phyloP scores from a whole-genome alignment of 176 grass and related monocot species.

The Paspalum notatum region DNA sequence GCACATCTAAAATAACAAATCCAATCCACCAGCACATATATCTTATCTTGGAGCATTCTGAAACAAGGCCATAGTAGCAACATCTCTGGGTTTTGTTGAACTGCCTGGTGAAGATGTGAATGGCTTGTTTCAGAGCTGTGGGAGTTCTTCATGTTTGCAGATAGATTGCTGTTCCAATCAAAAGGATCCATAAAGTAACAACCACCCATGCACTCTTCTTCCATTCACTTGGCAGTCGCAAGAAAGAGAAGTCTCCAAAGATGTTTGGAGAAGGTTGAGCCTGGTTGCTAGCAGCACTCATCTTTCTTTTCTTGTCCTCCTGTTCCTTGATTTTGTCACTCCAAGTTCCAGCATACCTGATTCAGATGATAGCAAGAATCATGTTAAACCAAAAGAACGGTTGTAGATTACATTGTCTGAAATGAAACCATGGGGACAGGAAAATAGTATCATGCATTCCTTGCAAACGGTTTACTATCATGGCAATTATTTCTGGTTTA shows the following conservation, averaged over 20 bases:
- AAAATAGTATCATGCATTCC: neutral
- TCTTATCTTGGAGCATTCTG: conserved; percentile 5
- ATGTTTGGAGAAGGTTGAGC: conserved; percentile 55
- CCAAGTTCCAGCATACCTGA: conserved; percentile 92
- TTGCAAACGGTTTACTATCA: neutral
- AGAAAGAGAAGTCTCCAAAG: conserved; percentile 67
- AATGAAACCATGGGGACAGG: neutral
- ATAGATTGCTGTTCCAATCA: conserved; percentile 82
- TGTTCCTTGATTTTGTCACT: conserved; percentile 86
- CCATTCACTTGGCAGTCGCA: conserved; percentile 66
- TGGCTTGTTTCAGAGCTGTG: conserved; percentile 1
- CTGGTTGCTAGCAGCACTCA: conserved; percentile 45
- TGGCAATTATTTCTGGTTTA: neutral
- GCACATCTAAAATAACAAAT: conserved; percentile 30
- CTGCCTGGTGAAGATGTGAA: neutral
- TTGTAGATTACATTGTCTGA: neutral
- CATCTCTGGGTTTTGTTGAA: neutral
- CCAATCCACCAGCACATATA: conserved; percentile 13
- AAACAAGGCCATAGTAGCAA: neutral
- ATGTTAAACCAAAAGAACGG: neutral
- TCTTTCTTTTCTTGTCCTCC: conserved; percentile 71
- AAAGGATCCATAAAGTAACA: conserved; percentile 75
- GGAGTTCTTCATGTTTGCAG: conserved; percentile 65
- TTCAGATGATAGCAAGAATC: neutral
- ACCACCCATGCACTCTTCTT: conserved; percentile 78